Percentiles rank a stretch among this genome's conserved stretches.
Conservation (phyloP, 768 basidiomycete species). For the Suillus discolor region DNA sequence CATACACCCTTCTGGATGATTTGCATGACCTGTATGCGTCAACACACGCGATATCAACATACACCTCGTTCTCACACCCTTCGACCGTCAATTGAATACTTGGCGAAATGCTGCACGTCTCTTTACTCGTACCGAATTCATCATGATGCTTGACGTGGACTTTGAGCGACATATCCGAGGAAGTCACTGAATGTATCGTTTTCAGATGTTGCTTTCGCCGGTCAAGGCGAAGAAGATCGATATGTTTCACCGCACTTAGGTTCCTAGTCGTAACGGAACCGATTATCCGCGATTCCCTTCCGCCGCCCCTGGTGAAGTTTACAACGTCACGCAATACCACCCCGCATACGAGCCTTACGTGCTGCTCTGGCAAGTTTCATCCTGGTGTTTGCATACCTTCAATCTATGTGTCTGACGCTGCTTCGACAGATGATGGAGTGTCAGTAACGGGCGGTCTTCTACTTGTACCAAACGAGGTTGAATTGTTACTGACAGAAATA, state of each 20-base stretch:
- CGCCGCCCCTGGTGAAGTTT: conserved; percentile 65
- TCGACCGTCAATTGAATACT: conserved; percentile 85
- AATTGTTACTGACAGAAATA: background rate
- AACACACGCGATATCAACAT: conserved; percentile 61
- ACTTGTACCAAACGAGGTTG: background rate
- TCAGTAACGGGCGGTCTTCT: background rate
- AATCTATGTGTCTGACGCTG: background rate
- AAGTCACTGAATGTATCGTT: background rate
- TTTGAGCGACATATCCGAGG: conserved; percentile 39
- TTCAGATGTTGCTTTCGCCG: conserved; percentile 59
- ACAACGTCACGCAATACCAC: conserved; percentile 77
- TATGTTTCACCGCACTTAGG: conserved; percentile 82
- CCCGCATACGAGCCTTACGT: conserved; percentile 86
- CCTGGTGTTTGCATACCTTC: background rate
- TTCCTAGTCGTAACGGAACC: conserved; percentile 78
- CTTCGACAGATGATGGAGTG: background rate
- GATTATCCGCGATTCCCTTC: conserved; percentile 73
- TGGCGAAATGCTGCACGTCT: conserved; percentile 88
- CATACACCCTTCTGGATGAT: conserved; percentile 56
- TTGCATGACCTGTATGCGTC: conserved; percentile 70
- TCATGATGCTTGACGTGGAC: conserved; percentile 93
- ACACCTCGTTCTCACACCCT: conserved; percentile 79
- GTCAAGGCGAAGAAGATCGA: conserved; percentile 56
- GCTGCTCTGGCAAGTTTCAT: conserved; percentile 38
- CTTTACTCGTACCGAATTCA: conserved; percentile 79